Base-by-base conservation (phyloP, 208 protist species). In the Crithidia mellificae region DNA sequence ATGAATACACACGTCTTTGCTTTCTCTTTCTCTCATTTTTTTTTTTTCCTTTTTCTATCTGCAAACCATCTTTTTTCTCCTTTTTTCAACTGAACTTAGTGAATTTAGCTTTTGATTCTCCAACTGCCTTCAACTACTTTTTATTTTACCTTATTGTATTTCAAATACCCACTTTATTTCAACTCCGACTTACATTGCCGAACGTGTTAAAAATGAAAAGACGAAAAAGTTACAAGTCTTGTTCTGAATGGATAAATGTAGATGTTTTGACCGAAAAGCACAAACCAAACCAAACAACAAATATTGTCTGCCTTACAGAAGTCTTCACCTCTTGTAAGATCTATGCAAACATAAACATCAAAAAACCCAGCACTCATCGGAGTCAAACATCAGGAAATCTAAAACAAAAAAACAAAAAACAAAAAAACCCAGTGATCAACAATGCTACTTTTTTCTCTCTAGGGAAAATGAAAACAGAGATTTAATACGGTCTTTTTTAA, bases 11-110 rank as follows among this genome's bases (percentile, higher is more conserved):
- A 12, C 47, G n/a, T n/a, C n/a, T 59, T 51, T 47, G 24, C 32
- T 46, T 25, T 67, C 5, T 58, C 32, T 29, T 34, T 67, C 38
- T 27, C 20, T 58, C 8, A n/a, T 15, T 41, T 24, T 64, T 54
- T 52, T 52, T 24, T 46, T 66, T 63, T 43, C 41, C 29, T 24
- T 64, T 54, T 52, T 52, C 25, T 46, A 61, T 63, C 46, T 55
- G 20, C 19, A 29, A 49, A 61, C 15, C 36, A 22, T 32, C 27
- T 57, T 59, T 47, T 62, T 47, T 29, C 36, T 27, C 20, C 19
- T 52, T 68, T 51, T 63, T 59, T 65, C 56, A 64, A 71, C 50
- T 62, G 72, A 56, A 67, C 61, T 74, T 74, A 74, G 61, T 63
- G 53, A 74, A 39, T 68, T 68, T 74, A 74, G 68, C 24, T 38